These are phyloP conservation scores for Ophiostoma himal-ulmi DNA, from an alignment of 2,329 filamentous ascomycete genomes.

Conservation along the genomic window DNA sequence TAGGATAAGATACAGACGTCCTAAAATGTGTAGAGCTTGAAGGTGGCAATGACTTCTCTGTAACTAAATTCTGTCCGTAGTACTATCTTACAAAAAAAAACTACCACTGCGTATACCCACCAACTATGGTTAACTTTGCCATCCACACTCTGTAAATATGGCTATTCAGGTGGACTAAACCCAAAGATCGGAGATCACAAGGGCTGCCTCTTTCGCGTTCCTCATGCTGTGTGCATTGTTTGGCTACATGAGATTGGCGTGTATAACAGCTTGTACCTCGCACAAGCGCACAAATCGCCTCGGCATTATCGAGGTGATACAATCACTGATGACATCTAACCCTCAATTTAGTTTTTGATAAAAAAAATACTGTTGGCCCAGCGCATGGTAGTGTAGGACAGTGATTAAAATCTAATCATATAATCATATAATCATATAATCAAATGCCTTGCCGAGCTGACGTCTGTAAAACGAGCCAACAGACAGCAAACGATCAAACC, in stretches of 20 bases:
- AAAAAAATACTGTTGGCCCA: not conserved
- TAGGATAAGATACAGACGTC: not conserved
- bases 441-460: not conserved
- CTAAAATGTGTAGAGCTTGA: not conserved
- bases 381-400: constrained; percentile 1
- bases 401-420: not conserved
- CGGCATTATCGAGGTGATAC: not conserved
- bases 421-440: not conserved
- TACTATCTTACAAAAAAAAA: not conserved
- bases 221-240: not conserved
- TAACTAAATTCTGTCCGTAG: not conserved
- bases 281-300: not conserved
- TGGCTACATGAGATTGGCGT: not conserved
- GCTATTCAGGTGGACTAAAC: not conserved
- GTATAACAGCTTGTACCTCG: not conserved
- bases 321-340: not conserved
- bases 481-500: not conserved
- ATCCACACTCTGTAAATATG: not conserved
- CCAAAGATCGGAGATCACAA: not conserved
- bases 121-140: too few relatives aligned
- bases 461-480: not conserved
- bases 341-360: not conserved
- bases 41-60: not conserved
- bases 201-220: not conserved
- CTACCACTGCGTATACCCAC: not conserved